Evolutionary conservation across 768 basidiomycete genomes (phyloP).

Genomic region (Boletus bicolor): DNA sequence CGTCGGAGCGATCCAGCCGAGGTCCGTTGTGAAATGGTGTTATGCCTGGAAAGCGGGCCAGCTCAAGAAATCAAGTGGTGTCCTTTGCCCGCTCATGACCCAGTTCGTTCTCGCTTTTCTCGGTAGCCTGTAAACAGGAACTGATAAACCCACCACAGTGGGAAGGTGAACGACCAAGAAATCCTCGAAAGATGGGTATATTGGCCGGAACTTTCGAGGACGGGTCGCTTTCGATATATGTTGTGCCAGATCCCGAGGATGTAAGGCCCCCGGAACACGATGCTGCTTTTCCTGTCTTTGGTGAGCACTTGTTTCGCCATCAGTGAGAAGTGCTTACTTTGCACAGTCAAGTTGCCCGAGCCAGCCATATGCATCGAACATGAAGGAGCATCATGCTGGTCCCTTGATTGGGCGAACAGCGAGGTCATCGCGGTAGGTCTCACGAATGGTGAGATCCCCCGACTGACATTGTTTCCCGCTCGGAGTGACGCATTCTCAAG

Average conservation of each 20-base stretch:
- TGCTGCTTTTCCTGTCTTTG: constrained; percentile 40
- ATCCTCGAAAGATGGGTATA: constrained; percentile 70
- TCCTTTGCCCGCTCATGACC: constrained; percentile 79
- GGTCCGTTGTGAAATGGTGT: constrained; percentile 77
- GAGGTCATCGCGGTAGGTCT: constrained; percentile 79
- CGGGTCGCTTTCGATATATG: constrained; percentile 75
- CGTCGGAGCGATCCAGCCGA: constrained; percentile 19
- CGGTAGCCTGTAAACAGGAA: not conserved
- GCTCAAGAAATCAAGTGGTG: constrained; percentile 90
- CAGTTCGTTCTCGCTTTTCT: constrained; percentile 29
- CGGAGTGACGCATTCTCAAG: constrained; percentile 29
- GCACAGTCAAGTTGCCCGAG: constrained; percentile 52
- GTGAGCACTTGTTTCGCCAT: constrained; percentile 36
- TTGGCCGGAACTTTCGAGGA: constrained; percentile 85
- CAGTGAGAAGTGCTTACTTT: not conserved
- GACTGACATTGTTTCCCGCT: not conserved
- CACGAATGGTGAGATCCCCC: constrained; percentile 59
- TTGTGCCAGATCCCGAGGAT: constrained; percentile 74
- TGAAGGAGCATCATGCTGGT: constrained; percentile 72
- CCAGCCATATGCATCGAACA: constrained; percentile 73
- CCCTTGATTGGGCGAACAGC: constrained; percentile 89
- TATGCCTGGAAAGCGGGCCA: constrained; percentile 80
- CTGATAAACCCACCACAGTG: constrained; percentile 15
- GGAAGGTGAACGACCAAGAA: constrained; percentile 18
- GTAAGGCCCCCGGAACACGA: constrained; percentile 33